Percentiles rank a stretch among this genome's conserved stretches.
These are phyloP conservation scores for Lippia alba DNA, from an alignment of 305 asterid genomes.

Conservation along the genomic window DNA sequence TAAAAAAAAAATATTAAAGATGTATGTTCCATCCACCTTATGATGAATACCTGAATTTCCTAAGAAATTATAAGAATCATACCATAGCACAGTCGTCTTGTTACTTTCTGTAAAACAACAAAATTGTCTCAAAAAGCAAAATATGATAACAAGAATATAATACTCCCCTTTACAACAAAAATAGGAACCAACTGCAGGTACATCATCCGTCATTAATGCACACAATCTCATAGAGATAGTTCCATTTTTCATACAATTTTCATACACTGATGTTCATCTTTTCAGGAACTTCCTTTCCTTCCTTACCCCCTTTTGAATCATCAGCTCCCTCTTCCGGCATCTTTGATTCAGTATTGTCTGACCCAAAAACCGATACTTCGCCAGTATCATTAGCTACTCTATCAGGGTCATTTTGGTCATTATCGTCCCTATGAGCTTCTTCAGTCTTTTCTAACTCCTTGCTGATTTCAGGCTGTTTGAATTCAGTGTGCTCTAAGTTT, in stretches of 20 bases:
- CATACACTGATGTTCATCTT: conserved; percentile 30
- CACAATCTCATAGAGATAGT: neutral
- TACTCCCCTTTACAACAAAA: conserved; percentile 30
- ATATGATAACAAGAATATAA: conserved; percentile 15
- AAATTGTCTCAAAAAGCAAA: neutral
- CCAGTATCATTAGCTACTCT: conserved; percentile 34
- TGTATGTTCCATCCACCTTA: neutral
- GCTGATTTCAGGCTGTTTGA: conserved; percentile 41
- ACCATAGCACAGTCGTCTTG: conserved; percentile 25
- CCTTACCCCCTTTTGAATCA: conserved; percentile 36
- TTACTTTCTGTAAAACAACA: conserved; percentile 28
- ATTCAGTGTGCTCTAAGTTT: conserved; percentile 38
- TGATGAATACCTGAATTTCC: neutral
- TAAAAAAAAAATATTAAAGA: too few species aligned
- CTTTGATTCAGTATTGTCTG: conserved; percentile 41
- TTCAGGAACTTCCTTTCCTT: conserved; percentile 36
- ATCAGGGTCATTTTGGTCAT: conserved; percentile 34
- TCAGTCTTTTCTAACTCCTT: conserved; percentile 43
- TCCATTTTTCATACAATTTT: neutral
- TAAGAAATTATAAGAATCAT: conserved; percentile 29
- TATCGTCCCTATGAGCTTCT: conserved; percentile 37
- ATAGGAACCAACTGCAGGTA: conserved; percentile 26
- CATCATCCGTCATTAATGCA: conserved; percentile 22
- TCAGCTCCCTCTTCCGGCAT: conserved; percentile 38
- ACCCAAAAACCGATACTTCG: conserved; percentile 31